Base-by-base conservation (phyloP, 1,139 yeast genomes). In the Debaryomycetaceae sp. region DNA sequence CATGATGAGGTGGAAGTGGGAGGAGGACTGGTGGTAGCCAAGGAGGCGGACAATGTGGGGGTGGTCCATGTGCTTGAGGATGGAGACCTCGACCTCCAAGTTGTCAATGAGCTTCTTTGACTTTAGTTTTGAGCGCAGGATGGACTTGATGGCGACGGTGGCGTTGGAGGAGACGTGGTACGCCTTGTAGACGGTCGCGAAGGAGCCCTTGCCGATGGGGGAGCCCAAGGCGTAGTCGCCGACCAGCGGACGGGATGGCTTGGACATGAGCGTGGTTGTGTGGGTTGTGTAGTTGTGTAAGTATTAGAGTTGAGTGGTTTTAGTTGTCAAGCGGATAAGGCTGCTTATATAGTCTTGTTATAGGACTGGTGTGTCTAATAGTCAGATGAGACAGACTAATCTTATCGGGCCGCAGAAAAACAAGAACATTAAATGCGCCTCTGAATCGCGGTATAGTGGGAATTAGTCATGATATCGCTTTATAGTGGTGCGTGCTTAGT, bases 151-250 rank as follows among this genome's bases (percentile, higher is more conserved):
- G 15, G 97, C 97, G 27, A 83, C 90, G 1, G 85, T 68, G 27
- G 61, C 58, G 38, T 66, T 67, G 7, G 74, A 47, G 26, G 47
- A 43, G 25, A 51, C 54, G 34, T 60, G 53, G 27, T 57, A 53
- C 38, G 68, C 58, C 44, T 63, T 64, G 60, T 81, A 90, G 16
- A 90, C 98, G 37, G 77, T 79, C 33, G 98, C 98, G 58, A 86
- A 90, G 13, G 95, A 85, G 20, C 98, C 98, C 43, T 80, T 73
- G 12, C 98, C 98, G 26, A 90, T 85, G 53, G 85, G 86, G 15
- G 76, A 68, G 13, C 82, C 83, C 16, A 76, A 59, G 23, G 60
- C 55, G 47, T 71, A 73, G 34, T 55, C 53, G 8, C 72, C 72
- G 4, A 69, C 54, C 27, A 37, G 35, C 15, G 40, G 20, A 18